Conservation (phyloP, 1,139 yeast genomes). For the Geotrichum bryndzae region DNA sequence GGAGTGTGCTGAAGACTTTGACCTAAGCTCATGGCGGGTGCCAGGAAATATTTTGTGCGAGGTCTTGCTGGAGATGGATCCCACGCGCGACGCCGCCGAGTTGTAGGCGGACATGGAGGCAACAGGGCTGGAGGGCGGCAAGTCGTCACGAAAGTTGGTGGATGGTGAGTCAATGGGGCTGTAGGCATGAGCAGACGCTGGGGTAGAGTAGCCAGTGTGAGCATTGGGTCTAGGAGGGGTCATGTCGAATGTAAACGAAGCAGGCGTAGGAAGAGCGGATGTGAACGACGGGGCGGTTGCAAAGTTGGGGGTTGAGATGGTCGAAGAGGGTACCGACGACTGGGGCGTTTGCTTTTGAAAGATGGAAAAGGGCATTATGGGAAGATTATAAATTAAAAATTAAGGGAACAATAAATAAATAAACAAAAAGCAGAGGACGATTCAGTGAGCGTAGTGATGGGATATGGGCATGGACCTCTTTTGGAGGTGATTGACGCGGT, state of each 20-base stretch:
- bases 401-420: background rate
- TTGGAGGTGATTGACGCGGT: too few relatives aligned
- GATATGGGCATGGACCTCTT: too few relatives aligned
- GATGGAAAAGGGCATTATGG: background rate
- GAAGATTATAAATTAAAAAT: background rate
- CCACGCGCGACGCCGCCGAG: background rate
- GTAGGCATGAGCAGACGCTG: background rate
- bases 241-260: background rate
- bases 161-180: background rate
- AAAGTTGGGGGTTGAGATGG: background rate
- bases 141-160: background rate
- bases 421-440: background rate
- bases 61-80: background rate
- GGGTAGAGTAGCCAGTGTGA: background rate
- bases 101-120: background rate
- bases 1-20: background rate
- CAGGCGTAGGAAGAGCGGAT: background rate
- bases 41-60: background rate
- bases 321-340: background rate
- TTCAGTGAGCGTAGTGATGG: too few relatives aligned
- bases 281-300: background rate
- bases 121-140: background rate
- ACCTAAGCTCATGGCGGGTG: background rate
- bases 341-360: background rate
- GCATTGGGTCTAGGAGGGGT: background rate